These are phyloP conservation scores for Melampsora abietis-canadensis DNA, from an alignment of 1,284 basidiomycete species.

Conservation along the genomic window DNA sequence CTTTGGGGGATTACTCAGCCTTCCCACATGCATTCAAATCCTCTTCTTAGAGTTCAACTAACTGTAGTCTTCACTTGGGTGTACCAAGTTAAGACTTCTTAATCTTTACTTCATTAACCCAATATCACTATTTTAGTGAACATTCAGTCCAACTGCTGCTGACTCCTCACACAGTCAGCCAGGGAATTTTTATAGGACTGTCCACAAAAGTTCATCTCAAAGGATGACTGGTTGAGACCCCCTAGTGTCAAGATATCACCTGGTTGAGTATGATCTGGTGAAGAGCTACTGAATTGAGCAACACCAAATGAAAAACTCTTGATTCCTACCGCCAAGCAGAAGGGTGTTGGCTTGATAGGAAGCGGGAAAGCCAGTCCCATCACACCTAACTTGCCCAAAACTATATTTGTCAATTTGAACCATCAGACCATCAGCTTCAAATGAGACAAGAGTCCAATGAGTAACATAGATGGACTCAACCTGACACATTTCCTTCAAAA, in stretches of 20 bases:
- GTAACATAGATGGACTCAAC: not conserved
- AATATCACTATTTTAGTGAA: too few relatives aligned
- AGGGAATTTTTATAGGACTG: too few relatives aligned
- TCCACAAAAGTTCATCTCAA: too few relatives aligned
- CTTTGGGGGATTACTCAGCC: too few relatives aligned
- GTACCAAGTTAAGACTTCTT: too few relatives aligned
- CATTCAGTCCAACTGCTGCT: too few relatives aligned
- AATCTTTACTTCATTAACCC: too few relatives aligned
- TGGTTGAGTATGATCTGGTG: not conserved
- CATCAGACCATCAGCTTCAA: not conserved
- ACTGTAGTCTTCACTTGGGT: too few relatives aligned
- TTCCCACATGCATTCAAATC: too few relatives aligned
- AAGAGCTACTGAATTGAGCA: not conserved
- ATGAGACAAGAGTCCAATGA: too few relatives aligned
- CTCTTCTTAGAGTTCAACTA: too few relatives aligned
- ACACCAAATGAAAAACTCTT: not conserved
- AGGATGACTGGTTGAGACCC: not conserved
- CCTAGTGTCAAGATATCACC: not conserved
- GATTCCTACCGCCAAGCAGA: not conserved
- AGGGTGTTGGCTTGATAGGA: not conserved
- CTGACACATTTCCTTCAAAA: conserved; percentile 24
- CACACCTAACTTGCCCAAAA: not conserved
- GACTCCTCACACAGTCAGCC: too few relatives aligned
- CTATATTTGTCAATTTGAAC: not conserved
- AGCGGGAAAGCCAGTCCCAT: not conserved